Base-by-base conservation (phyloP, 1,284 basidiomycete species). In the Ustilago shanxiensis region DNA sequence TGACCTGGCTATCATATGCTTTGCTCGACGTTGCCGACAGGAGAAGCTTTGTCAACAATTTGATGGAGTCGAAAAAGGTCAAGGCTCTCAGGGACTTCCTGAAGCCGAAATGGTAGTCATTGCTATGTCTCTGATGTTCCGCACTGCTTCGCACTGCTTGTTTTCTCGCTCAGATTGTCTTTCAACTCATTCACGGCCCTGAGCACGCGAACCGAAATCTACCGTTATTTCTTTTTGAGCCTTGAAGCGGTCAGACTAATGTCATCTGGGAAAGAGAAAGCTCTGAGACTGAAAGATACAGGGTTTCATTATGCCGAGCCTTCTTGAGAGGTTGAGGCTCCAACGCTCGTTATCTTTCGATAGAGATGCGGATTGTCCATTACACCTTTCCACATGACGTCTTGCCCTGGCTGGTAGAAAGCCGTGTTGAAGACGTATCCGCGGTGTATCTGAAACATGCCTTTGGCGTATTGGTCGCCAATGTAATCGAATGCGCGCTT, bases 1-100 rank as follows among this genome's bases (percentile, higher is more conserved):
- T 60, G n/a, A 57, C 33, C 10, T 70, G 61, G 68, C 16, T 39
- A 11, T 31, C 31, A 8, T 70, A 70, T 37, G 58, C 58, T 4
- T 13, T 60, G 6, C 54, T 61, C 2, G 49, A 61, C 2, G 39
- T 57, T 5, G 7, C 11, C 0, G 35, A 51, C n/a, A 22, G 54
- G 9, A 18, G 7, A 1, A 14, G 1, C 6, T 31, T 63, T 3
- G 26, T 41, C 3, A 0, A 44, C 2, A 50, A 39, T 3, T 54
- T 63, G 4, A 18, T 14, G 47, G 14, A 18, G 2, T 33, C 22
- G 11, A 41, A 24, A 1, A 55, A 37, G 3, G 53, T 44, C 13
- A 41, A 41, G 13, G 20, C 29, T 11, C 9, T 61, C 4, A 8
- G 7, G 1, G 20, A 47, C 1, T n/a, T 57, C 28, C 6, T 57